Evolutionary conservation across 441 rosid genomes (phyloP), one percentile per base, ranked within the genome.

Genomic region (Erodium moschatum): DNA sequence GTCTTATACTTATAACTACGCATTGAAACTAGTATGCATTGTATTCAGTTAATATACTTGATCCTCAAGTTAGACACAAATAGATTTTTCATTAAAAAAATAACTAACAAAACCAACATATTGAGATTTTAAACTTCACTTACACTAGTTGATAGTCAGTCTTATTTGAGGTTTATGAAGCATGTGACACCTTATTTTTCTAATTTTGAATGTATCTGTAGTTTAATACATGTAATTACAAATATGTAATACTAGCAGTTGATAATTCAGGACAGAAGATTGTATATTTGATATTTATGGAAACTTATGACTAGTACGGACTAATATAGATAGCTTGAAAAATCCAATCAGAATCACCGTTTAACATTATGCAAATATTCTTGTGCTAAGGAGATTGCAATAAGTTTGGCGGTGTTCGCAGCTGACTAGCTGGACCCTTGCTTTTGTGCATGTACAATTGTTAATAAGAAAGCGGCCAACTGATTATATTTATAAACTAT

Each of bases 371-470:
- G 61, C 15, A 16, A 54, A 16, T n/a, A 54, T 54, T 18, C 61
- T n/a, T 54, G 61, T 54, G 20, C 20, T 54, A 16, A 54, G 8
- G 21, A 16, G 61, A 54, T 54, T 54, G 15, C 21, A 16, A 54
- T n/a, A 52, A 54, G 21, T 15, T 44, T 44, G 12, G 50, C 11
- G 50, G 50, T 44, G 61, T 3, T 31, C 0, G 58, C 9, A 5
- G 61, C 21, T 16, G 61, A 18, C 20, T 54, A 54, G 7, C 15
- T 54, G 61, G 61, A 54, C 61, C 61, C 12, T 54, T 18, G 9
- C 19, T 18, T 54, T 54, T 7, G 61, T 54, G 61, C 61, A 54
- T 54, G 61, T 54, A 54, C 8, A 54, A 54, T 54, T 54, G 20
- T 54, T 54, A 16, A n/a, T 54, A 44, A 9, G 20, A 54, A 54